Evolutionary conservation across 2,329 filamentous ascomycete species (phyloP).

Genomic region (Orbilia blumenaviensis): DNA sequence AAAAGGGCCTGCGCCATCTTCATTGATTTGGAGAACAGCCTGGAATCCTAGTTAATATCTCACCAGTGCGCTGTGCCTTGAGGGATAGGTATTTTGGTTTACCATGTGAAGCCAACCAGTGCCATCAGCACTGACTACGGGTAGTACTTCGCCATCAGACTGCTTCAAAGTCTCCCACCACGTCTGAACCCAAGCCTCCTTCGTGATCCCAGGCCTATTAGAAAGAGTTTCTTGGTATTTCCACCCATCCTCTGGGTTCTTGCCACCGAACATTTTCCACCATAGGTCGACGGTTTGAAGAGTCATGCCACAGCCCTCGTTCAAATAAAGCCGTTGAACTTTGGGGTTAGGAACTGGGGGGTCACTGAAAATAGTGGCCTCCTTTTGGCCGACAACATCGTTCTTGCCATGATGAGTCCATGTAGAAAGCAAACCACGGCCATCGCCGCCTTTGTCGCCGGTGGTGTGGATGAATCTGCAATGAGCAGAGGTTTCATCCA

Average conservation of each 20-base stretch:
- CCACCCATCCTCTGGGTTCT: neutral
- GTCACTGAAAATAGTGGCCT: conserved; percentile 24
- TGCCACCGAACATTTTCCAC: neutral
- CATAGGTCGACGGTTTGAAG: conserved; percentile 3
- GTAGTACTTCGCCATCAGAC: neutral
- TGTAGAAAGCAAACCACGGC: neutral
- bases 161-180: conserved; percentile 8
- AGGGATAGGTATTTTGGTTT: too few species aligned
- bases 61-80: too few species aligned
- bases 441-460: conserved; percentile 3
- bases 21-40: conserved; percentile 10
- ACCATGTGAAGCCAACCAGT: conserved; percentile 14
- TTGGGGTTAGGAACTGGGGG: neutral
- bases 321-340: neutral
- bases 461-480: conserved; percentile 1
- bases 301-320: conserved; percentile 10
- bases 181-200: conserved; percentile 14
- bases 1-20: conserved; percentile 28
- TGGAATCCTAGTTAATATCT: too few species aligned
- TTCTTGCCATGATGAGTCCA: neutral
- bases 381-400: neutral
- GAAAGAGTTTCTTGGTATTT: neutral
- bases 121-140: neutral
- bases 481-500: neutral
- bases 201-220: neutral